These are phyloP conservation scores for Kalanchoe fedtschenkoi DNA, from an alignment of 164 flowering plant species.

Conservation along the genomic window DNA sequence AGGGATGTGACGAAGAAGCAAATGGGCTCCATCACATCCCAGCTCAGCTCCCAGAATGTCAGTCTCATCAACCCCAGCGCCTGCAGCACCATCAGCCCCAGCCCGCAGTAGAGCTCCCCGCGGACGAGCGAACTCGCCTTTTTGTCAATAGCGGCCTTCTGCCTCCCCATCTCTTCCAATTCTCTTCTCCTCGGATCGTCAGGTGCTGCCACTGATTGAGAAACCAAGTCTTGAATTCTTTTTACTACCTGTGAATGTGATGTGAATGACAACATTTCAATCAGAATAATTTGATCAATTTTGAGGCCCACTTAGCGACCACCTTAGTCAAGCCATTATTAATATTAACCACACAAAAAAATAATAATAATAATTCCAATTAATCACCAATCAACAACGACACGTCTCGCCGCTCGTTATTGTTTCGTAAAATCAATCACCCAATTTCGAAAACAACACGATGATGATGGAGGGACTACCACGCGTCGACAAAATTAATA, in stretches of 20 bases:
- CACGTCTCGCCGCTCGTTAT: too few relatives aligned
- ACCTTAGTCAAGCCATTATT: too few relatives aligned
- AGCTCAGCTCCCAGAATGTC: conserved; percentile 45
- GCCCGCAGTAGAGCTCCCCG: conserved; percentile 31
- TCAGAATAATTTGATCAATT: background rate
- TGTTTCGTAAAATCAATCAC: too few relatives aligned
- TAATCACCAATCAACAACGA: too few relatives aligned
- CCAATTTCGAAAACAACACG: too few relatives aligned
- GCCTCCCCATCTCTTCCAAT: conserved; percentile 27
- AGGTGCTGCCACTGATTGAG: conserved; percentile 12
- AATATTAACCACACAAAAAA: too few relatives aligned
- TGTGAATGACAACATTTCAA: background rate
- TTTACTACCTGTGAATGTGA: conserved; percentile 42
- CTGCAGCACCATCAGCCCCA: conserved; percentile 27
- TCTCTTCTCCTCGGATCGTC: conserved; percentile 29
- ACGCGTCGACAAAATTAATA: too few relatives aligned
- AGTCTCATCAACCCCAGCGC: conserved; percentile 36
- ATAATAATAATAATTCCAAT: too few relatives aligned
- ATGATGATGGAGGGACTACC: too few relatives aligned
- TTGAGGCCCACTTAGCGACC: too few relatives aligned
- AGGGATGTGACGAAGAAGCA: conserved; percentile 41
- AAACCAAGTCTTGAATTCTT: conserved; percentile 22
- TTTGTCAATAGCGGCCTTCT: conserved; percentile 24
- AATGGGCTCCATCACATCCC: conserved; percentile 59
- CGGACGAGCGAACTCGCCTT: conserved; percentile 27